These are phyloP conservation scores for Lumnitzera racemosa DNA, from an alignment of 345 rosid genomes.

Conservation along the genomic window DNA sequence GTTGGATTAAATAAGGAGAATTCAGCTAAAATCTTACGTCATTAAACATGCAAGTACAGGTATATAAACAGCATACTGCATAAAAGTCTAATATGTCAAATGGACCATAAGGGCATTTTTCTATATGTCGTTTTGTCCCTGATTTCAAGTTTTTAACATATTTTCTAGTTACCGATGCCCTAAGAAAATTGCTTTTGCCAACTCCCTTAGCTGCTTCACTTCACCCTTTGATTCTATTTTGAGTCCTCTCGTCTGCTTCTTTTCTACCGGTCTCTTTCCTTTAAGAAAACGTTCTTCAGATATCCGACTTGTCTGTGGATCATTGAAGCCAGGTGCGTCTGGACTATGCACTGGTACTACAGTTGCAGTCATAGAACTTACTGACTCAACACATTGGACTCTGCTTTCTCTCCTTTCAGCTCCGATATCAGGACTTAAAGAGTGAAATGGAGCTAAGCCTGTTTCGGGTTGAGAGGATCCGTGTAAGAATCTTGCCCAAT, in stretches of 20 bases:
- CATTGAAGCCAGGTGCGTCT: no score
- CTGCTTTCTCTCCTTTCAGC: neutral
- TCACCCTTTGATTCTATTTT: neutral
- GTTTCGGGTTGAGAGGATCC: slow-evolving; percentile 22
- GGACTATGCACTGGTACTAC: neutral
- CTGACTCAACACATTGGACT: neutral
- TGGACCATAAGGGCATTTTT: no score
- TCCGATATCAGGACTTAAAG: slow-evolving; percentile 20
- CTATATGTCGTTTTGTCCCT: no score
- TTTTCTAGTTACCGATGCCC: neutral
- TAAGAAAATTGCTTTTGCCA: neutral
- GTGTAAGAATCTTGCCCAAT: slow-evolving; percentile 29
- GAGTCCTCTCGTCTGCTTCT: neutral
- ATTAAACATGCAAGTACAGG: no score
- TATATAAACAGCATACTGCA: no score
- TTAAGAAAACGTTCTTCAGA: neutral
- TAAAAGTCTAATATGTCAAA: no score
- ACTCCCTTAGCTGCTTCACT: neutral
- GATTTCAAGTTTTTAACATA: neutral
- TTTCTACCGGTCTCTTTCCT: neutral
- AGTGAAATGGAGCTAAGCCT: slow-evolving; percentile 23
- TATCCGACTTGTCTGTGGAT: no score
- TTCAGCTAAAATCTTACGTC: no score
- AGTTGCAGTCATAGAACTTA: neutral
- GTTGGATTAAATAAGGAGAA: no score